Percentiles rank a stretch among this genome's conserved stretches.
These are phyloP conservation scores for Pelargonium myrrhifolium DNA, from an alignment of 441 rosid species.

Conservation along the genomic window DNA sequence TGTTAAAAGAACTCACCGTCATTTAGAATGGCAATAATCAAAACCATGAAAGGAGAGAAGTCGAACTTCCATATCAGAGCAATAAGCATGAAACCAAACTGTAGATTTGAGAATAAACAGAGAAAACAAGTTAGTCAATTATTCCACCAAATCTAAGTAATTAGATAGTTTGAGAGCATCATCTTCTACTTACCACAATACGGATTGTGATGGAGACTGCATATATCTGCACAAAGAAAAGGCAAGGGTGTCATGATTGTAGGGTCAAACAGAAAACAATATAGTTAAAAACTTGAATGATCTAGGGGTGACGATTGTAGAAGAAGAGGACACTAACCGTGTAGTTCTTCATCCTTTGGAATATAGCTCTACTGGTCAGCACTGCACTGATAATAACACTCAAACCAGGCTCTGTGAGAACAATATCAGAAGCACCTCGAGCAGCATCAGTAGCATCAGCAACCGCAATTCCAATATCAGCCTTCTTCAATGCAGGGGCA, in stretches of 20 bases:
- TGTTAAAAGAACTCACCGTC: slow-evolving; percentile 51
- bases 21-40: slow-evolving; percentile 91
- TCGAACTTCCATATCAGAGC: slow-evolving; percentile 91
- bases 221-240: slow-evolving; percentile 50
- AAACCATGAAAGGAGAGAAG: slow-evolving; percentile 91
- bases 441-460: slow-evolving; percentile 92
- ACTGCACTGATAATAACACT: slow-evolving; percentile 83
- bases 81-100: slow-evolving; percentile 87
- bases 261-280: background rate
- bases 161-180: background rate
- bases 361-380: slow-evolving; percentile 71
- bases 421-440: slow-evolving; percentile 81
- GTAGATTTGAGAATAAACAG: slow-evolving; percentile 22
- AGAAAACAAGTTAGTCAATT: background rate
- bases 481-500: slow-evolving; percentile 93
- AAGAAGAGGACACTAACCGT: slow-evolving; percentile 39
- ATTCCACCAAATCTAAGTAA: background rate
- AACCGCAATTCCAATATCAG: slow-evolving; percentile 89
- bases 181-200: slow-evolving; percentile 64
- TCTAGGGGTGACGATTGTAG: background rate
- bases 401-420: slow-evolving; percentile 83
- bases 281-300: background rate
- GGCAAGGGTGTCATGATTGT: background rate
- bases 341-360: slow-evolving; percentile 94
- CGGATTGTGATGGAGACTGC: slow-evolving; percentile 94